These are phyloP conservation scores for Gypsophila paniculata DNA, from an alignment of 179 eudicot species.

Conservation along the genomic window DNA sequence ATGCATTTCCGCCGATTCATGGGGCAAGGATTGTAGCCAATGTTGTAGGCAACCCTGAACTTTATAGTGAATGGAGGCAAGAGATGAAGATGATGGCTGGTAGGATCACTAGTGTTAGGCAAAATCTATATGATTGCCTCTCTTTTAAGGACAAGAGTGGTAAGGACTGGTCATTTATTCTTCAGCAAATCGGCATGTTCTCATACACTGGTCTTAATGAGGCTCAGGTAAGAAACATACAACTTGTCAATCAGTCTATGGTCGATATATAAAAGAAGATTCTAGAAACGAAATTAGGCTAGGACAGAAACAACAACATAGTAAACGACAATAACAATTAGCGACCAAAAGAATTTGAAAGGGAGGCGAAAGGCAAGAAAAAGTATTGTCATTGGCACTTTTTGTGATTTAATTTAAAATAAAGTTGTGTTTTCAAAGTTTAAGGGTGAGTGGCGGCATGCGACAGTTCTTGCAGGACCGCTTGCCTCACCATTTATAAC, in stretches of 20 bases:
- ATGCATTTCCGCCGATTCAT: conserved; percentile 80
- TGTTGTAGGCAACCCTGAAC: conserved; percentile 56
- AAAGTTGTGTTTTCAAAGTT: too few species aligned
- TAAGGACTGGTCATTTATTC: conserved; percentile 82
- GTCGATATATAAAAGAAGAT: too few species aligned
- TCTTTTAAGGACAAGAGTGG: conserved; percentile 56
- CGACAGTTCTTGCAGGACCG: too few species aligned
- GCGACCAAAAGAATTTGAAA: too few species aligned
- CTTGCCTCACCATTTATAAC: too few species aligned
- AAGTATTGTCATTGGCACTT: too few species aligned
- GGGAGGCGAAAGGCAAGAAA: too few species aligned
- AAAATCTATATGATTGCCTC: conserved; percentile 57
- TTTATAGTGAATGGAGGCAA: conserved; percentile 67
- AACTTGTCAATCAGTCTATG: background rate
- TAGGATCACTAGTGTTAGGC: conserved; percentile 64
- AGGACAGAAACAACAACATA: too few species aligned
- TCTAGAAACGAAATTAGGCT: too few species aligned
- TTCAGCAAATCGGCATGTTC: conserved; percentile 84
- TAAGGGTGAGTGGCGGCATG: too few species aligned
- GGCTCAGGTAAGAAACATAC: conserved; percentile 52
- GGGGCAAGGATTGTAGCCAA: conserved; percentile 80
- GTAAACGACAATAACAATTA: too few species aligned
- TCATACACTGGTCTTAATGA: conserved; percentile 74
- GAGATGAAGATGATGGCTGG: conserved; percentile 94
- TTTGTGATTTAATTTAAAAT: too few species aligned